phyloP scores from a whole-genome alignment of 1,284 basidiomycete genomes.

The Cystobasidium slooffiae region DNA sequence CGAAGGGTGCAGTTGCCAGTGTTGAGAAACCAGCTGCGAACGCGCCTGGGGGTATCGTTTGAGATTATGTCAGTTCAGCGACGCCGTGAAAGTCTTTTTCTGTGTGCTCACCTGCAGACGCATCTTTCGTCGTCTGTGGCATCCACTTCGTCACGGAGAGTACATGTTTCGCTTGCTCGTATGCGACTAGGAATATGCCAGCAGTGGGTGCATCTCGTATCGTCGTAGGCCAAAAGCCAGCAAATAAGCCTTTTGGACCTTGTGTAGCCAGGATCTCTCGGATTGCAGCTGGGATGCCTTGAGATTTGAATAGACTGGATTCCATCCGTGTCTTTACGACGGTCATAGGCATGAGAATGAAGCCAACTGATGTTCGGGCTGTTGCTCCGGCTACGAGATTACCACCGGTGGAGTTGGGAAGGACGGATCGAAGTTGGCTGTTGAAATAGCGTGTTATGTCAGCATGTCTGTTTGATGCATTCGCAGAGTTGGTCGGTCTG shows the following conservation, averaged over 20 bases:
- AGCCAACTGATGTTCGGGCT: slow-evolving; percentile 81
- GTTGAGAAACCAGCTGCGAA: slow-evolving; percentile 52
- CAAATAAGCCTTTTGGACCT: slow-evolving; percentile 81
- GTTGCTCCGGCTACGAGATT: slow-evolving; percentile 89
- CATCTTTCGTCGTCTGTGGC: slow-evolving; percentile 19
- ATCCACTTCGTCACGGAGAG: slow-evolving; percentile 11
- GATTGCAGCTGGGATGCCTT: slow-evolving; percentile 8
- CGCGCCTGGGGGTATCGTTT: slow-evolving; percentile 42
- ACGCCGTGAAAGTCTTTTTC: no score
- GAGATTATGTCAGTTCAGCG: not conserved
- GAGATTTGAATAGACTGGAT: slow-evolving; percentile 61
- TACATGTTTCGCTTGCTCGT: slow-evolving; percentile 64
- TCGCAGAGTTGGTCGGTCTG: not conserved
- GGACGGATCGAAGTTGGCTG: slow-evolving; percentile 56
- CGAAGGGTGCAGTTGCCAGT: slow-evolving; percentile 53
- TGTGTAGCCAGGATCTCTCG: slow-evolving; percentile 68
- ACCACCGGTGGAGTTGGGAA: slow-evolving; percentile 76
- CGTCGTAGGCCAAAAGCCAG: slow-evolving; percentile 69
- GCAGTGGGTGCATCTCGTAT: slow-evolving; percentile 92
- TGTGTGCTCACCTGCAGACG: slow-evolving; percentile 15
- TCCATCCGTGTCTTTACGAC: slow-evolving; percentile 94
- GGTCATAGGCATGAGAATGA: slow-evolving; percentile 89
- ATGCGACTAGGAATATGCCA: slow-evolving; percentile 87
- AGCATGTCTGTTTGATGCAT: slow-evolving; percentile 6
- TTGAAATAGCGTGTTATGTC: not conserved